phyloP scores from a whole-genome alignment of 169 alveolate genomes.

The Cryptosporidium ubiquitum region DNA sequence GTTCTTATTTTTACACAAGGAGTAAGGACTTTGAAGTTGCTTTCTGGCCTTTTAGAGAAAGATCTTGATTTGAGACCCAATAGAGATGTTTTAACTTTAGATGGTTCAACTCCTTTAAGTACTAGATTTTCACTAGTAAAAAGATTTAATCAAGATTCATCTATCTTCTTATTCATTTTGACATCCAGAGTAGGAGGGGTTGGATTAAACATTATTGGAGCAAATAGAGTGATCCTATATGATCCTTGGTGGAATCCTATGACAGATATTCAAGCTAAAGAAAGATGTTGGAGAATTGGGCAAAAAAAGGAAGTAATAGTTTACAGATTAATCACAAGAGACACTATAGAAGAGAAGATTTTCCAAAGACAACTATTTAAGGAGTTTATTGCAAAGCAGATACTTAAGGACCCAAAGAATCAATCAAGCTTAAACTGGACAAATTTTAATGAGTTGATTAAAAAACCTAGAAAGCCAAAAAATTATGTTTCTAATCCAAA shows the following conservation, averaged over 20 bases:
- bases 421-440: constrained; percentile 23
- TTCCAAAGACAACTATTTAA: constrained; percentile 83
- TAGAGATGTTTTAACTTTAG: constrained; percentile 36
- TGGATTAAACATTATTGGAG: constrained; percentile 87
- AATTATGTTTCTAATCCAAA: constrained; percentile 11
- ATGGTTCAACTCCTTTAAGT: constrained; percentile 61
- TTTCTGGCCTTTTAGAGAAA: constrained; percentile 30
- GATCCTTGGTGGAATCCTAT: constrained; percentile 92
- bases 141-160: constrained; percentile 72
- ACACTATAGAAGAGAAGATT: constrained; percentile 85
- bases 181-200: constrained; percentile 90
- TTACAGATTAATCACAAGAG: constrained; percentile 84
- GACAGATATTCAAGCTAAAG: constrained; percentile 88
- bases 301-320: constrained; percentile 87
- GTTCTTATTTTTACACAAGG: constrained; percentile 67
- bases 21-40: constrained; percentile 48
- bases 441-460: constrained; percentile 27
- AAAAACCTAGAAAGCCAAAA: constrained; percentile 38
- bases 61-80: constrained; percentile 21
- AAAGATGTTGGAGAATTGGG: constrained; percentile 90
- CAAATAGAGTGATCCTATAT: constrained; percentile 86
- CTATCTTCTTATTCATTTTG: constrained; percentile 71
- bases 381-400: constrained; percentile 78
- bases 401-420: constrained; percentile 75
- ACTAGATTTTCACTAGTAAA: constrained; percentile 73